Base-by-base conservation (phyloP, 2,329 filamentous ascomycete genomes). In the Sporothrix curviconia region DNA sequence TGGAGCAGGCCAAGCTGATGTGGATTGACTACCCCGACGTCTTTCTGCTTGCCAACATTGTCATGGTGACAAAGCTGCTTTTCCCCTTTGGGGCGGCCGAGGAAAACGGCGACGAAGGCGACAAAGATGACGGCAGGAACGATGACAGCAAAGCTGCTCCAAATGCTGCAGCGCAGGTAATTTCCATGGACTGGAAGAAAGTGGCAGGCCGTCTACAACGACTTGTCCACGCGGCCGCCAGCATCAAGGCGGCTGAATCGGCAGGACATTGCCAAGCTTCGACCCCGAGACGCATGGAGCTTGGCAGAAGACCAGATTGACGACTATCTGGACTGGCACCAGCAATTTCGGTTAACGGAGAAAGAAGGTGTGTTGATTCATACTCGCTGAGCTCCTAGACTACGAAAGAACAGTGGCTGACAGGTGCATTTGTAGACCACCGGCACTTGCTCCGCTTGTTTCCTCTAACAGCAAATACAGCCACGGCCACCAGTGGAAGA, bases 251-350 rank as follows among this genome's bases (percentile, higher is more conserved):
- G 60, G n/a, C 60, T 65, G 3, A 51, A 61, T n/a, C 61, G 62
- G 14, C 56, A 65, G 2, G 65, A 67, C 6, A 68, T 69, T 30
- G 64, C 66, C 25, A 62, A 62, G 19, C 57, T 68, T 34, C 60
- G 63, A 5, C 59, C 66, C 4, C 62, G 65, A 5, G 64, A 70
- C 6, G 67, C 67, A 8, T 68, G 73, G 63, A 65, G 55, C 0
- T 82, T 90, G 79, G 75, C 76, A 1, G 72, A 76, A 14, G 69
- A 73, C 8, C 81, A 86, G 61, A 72, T 92, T 37, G 87, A 92
- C 65, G 80, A 87, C 59, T 92, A 91, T 66, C 77, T 95, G 70
- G 82, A 90, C 69, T 94, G 87, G 84, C 92, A 88, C 67, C 84
- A 89, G 66, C 77, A 78, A 58, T 86, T 78, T 44, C 89, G 84